A percentile compares a stretch with the other conserved stretches of the same genome.
These are phyloP conservation scores for Aspergillus steynii DNA, from an alignment of 495 filamentous ascomycete genomes.

Conservation along the genomic window DNA sequence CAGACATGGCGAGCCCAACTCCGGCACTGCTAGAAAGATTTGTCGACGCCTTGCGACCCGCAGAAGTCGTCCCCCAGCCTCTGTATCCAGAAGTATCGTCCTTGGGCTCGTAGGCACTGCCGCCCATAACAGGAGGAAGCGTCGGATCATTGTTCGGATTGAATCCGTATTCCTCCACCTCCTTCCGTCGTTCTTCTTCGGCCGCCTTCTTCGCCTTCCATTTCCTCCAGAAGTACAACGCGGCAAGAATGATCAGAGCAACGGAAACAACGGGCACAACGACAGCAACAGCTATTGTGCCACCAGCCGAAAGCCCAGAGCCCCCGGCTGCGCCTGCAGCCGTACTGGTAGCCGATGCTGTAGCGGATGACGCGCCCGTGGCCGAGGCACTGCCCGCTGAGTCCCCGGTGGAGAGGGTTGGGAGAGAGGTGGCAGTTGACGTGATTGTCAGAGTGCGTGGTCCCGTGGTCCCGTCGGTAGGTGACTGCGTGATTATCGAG, in stretches of 20 bases:
- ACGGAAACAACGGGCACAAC: slow-evolving; percentile 91
- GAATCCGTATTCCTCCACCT: slow-evolving; percentile 94
- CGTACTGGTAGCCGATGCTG: slow-evolving; percentile 24
- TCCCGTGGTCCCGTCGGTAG: slow-evolving; percentile 19
- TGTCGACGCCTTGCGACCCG: slow-evolving; percentile 79
- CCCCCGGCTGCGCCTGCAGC: slow-evolving; percentile 34
- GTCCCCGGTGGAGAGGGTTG: slow-evolving; percentile 16
- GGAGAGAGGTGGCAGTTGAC: slow-evolving; percentile 29
- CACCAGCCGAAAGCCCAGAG: slow-evolving; percentile 51
- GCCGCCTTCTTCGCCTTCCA: slow-evolving; percentile 79
- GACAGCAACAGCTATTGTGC: slow-evolving; percentile 87
- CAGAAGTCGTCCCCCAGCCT: slow-evolving; percentile 92
- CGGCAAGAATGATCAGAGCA: slow-evolving; percentile 72
- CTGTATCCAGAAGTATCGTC: slow-evolving; percentile 82
- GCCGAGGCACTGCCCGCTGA: slow-evolving; percentile 24
- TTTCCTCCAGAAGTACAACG: slow-evolving; percentile 83
- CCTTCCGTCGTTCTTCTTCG: slow-evolving; percentile 87
- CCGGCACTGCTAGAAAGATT: slow-evolving; percentile 79
- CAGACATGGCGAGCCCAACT: slow-evolving; percentile 72
- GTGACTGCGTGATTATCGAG: slow-evolving; percentile 19
- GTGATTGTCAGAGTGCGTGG: slow-evolving; percentile 29
- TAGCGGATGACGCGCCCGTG: slow-evolving; percentile 28
- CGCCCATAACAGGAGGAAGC: slow-evolving; percentile 62
- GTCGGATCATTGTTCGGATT: slow-evolving; percentile 94
- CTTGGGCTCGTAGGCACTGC: slow-evolving; percentile 54